Conservation (phyloP, 2,329 filamentous ascomycete genomes). For the Fusarium paranaense region DNA sequence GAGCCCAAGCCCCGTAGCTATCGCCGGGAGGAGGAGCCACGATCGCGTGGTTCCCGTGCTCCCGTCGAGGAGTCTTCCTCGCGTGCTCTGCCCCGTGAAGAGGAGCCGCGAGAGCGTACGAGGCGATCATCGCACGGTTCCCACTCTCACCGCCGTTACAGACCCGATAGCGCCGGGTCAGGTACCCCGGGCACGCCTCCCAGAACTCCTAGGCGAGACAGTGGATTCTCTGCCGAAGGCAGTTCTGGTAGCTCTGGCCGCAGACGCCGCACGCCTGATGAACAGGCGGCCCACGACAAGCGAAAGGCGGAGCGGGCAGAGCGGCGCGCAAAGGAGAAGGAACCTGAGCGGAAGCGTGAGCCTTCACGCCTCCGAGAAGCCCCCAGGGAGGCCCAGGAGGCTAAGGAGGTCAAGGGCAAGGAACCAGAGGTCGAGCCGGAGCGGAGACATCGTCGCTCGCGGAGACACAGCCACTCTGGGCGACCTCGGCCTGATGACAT, state of each 20-base stretch:
- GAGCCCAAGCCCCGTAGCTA: slow-evolving; percentile 28
- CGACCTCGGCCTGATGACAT: slow-evolving; percentile 47
- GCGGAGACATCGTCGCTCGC: slow-evolving; percentile 54
- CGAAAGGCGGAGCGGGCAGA: slow-evolving; percentile 59
- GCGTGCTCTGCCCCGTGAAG: slow-evolving; percentile 27
- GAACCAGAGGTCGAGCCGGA: slow-evolving; percentile 35
- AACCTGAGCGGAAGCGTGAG: slow-evolving; percentile 38
- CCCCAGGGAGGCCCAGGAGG: slow-evolving; percentile 21
- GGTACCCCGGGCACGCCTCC: slow-evolving; percentile 50
- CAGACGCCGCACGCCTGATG: slow-evolving; percentile 58
- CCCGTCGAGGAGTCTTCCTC: slow-evolving; percentile 25
- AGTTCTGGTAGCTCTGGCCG: slow-evolving; percentile 50
- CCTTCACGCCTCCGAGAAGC: slow-evolving; percentile 19
- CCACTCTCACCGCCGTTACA: slow-evolving; percentile 51
- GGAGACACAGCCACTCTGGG: slow-evolving; percentile 55
- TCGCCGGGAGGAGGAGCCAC: slow-evolving; percentile 36
- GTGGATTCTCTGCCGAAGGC: slow-evolving; percentile 57
- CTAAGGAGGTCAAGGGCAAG: slow-evolving; percentile 48
- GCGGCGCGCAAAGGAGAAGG: slow-evolving; percentile 41
- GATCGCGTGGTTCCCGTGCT: slow-evolving; percentile 23
- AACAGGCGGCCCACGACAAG: slow-evolving; percentile 62
- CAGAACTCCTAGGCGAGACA: slow-evolving; percentile 59
- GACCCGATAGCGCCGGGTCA: slow-evolving; percentile 53
- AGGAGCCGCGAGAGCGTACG: slow-evolving; percentile 33
- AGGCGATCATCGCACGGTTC: slow-evolving; percentile 40